Conservation (phyloP, 2,329 filamentous ascomycete species). For the Trichoderma hamatum region DNA sequence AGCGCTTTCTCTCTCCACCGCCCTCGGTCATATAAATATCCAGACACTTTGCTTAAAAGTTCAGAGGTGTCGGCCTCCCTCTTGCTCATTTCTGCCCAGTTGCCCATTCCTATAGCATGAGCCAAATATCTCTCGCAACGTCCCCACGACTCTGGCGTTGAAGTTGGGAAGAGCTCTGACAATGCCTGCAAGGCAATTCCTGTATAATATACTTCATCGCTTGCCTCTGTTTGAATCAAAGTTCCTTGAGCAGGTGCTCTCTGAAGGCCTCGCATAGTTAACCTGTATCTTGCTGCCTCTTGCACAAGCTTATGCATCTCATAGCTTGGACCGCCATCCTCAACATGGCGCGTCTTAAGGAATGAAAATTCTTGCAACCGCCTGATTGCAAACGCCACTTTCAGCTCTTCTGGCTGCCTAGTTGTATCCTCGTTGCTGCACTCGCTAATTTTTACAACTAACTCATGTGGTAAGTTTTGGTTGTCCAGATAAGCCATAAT, state of each 20-base stretch:
- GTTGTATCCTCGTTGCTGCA: background rate
- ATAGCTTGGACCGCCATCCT: conserved; percentile 29
- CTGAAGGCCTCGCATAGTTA: background rate
- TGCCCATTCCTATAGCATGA: background rate
- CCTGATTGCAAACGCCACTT: conserved; percentile 29
- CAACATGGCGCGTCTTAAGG: conserved; percentile 28
- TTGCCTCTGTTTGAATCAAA: background rate
- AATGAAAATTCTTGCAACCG: conserved; percentile 43
- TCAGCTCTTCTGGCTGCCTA: conserved; percentile 3
- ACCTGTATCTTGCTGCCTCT: background rate
- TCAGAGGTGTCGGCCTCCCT: background rate
- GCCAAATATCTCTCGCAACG: background rate
- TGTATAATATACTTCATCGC: background rate
- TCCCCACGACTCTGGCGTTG: background rate
- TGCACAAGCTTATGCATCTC: conserved; percentile 35
- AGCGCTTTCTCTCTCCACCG: background rate
- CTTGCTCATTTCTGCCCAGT: background rate
- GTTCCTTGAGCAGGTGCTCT: background rate
- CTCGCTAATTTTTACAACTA: conserved; percentile 29
- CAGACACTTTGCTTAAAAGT: background rate
- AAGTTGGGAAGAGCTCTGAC: background rate
- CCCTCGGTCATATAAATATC: background rate
- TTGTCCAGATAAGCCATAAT: conserved; percentile 40
- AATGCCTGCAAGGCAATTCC: background rate
- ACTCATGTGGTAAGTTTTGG: conserved; percentile 36